Percentiles rank a stretch among this genome's conserved stretches.
Evolutionary conservation across 306 rosid genomes (phyloP).

Genomic region (Comarum palustre): DNA sequence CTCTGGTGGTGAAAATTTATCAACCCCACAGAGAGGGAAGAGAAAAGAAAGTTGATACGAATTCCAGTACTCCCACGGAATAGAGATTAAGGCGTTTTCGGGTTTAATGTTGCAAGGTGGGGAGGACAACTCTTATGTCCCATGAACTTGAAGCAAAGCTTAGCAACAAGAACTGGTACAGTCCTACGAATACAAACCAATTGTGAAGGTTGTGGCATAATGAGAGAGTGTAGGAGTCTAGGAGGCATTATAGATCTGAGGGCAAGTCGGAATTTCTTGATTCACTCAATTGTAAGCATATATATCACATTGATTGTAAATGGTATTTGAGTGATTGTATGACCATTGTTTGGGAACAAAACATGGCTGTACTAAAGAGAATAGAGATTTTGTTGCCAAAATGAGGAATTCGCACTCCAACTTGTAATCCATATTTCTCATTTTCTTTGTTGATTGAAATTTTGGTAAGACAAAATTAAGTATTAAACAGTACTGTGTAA

Average conservation of each 20-base stretch:
- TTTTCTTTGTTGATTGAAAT: too few relatives aligned
- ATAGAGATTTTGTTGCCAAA: not conserved
- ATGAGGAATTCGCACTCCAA: not conserved
- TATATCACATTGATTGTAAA: not conserved
- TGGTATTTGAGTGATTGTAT: not conserved
- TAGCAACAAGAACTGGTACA: not conserved
- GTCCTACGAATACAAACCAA: not conserved
- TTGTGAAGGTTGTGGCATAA: not conserved
- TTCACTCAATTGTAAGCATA: not conserved
- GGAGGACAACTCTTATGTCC: not conserved
- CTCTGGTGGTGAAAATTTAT: slow-evolving; percentile 35
- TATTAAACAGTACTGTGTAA: too few relatives aligned
- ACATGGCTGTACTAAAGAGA: not conserved
- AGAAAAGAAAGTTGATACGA: slow-evolving; percentile 35
- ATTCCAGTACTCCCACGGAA: not conserved
- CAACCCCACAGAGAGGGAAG: slow-evolving; percentile 41
- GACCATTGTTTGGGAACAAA: not conserved
- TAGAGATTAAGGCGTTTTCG: not conserved
- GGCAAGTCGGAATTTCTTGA: not conserved
- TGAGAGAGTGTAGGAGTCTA: not conserved
- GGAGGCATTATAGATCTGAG: not conserved
- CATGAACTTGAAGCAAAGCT: not conserved
- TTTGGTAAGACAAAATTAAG: too few relatives aligned
- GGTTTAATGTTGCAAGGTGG: not conserved
- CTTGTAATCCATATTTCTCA: too few relatives aligned